Evolutionary conservation across 2,329 filamentous ascomycete species (phyloP).

Genomic region (Capronia epimyces): DNA sequence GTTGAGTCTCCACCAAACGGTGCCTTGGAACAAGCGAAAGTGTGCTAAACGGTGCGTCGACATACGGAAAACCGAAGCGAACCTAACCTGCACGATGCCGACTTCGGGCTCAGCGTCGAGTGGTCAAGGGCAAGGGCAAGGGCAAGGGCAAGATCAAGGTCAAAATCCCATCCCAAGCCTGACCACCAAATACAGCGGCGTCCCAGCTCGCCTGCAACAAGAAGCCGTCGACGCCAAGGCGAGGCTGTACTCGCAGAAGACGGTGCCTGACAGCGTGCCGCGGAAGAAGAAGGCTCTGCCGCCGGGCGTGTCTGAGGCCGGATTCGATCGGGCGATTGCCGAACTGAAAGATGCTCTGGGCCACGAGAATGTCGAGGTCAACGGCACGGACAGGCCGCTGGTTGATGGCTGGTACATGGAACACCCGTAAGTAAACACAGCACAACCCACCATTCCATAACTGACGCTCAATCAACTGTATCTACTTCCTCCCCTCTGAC

Average conservation of each 20-base stretch:
- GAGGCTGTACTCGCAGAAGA: slow-evolving; percentile 25
- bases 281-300: slow-evolving; percentile 18
- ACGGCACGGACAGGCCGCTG: slow-evolving; percentile 26
- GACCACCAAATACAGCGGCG: slow-evolving; percentile 16
- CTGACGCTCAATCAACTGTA: no score
- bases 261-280: slow-evolving; percentile 19
- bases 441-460: neutral
- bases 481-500: no score
- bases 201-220: slow-evolving; percentile 17
- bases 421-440: slow-evolving; percentile 31
- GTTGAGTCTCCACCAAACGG: no score
- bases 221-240: slow-evolving; percentile 24
- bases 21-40: no score
- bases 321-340: slow-evolving; percentile 23
- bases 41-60: no score
- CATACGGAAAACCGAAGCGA: no score
- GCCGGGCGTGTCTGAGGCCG: slow-evolving; percentile 18
- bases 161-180: slow-evolving; percentile 17
- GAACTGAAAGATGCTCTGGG: slow-evolving; percentile 23
- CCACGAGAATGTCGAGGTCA: slow-evolving; percentile 24
- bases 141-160: no score
- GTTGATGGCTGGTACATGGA: slow-evolving; percentile 37
- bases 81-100: no score
- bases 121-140: no score
- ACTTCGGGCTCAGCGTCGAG: no score